Evolutionary conservation across 768 basidiomycete genomes (phyloP).

Genomic region (Hemileccinum impolitum): DNA sequence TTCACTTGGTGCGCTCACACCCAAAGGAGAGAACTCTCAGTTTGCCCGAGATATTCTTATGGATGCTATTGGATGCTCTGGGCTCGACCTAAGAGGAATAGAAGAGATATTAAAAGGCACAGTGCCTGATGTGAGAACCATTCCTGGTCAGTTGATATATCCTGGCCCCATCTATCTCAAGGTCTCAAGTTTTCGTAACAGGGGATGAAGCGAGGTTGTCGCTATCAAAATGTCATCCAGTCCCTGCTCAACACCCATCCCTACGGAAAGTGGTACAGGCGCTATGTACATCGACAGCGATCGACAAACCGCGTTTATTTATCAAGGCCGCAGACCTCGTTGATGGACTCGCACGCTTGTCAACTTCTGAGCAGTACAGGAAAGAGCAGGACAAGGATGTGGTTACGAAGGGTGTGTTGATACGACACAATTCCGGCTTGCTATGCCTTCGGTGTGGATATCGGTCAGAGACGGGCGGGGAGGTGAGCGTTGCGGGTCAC

Average conservation of each 20-base stretch:
- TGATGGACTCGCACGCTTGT: slow-evolving; percentile 51
- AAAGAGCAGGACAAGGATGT: slow-evolving; percentile 51
- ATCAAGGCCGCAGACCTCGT: slow-evolving; percentile 71
- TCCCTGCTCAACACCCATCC: slow-evolving; percentile 39
- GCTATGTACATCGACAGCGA: slow-evolving; percentile 45
- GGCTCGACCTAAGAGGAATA: slow-evolving; percentile 55
- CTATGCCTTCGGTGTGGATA: slow-evolving; percentile 66
- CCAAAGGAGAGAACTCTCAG: slow-evolving; percentile 59
- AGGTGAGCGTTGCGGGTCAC: slow-evolving; percentile 27
- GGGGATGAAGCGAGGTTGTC: slow-evolving; percentile 50
- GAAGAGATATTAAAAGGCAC: slow-evolving; percentile 45
- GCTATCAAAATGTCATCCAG: slow-evolving; percentile 60
- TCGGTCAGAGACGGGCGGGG: slow-evolving; percentile 44
- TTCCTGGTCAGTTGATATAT: slow-evolving; percentile 23
- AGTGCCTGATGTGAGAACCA: slow-evolving; percentile 18
- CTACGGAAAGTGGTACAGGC: slow-evolving; percentile 44
- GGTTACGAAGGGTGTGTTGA: slow-evolving; percentile 56
- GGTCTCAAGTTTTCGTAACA: slow-evolving; percentile 20
- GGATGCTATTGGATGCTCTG: slow-evolving; percentile 63
- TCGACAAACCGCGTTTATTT: slow-evolving; percentile 67
- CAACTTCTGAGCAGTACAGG: slow-evolving; percentile 34
- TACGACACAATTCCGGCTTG: slow-evolving; percentile 36
- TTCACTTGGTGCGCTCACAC: slow-evolving; percentile 48
- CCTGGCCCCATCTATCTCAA: neutral
- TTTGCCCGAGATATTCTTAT: slow-evolving; percentile 61